Evolutionary conservation across 1,284 basidiomycete species (phyloP).

Genomic region (Caloboletus inedulis): DNA sequence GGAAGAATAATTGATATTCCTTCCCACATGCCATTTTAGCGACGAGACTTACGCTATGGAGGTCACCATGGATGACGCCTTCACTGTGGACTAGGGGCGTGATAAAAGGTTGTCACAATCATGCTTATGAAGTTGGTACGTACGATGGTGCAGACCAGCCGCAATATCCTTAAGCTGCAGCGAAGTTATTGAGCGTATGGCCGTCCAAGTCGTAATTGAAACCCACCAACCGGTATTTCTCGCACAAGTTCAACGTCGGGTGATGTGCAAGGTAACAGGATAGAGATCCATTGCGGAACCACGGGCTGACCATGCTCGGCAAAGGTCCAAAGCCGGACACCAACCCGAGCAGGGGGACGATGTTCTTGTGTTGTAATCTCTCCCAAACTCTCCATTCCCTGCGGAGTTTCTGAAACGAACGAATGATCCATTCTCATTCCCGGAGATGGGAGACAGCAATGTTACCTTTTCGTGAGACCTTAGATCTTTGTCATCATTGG

Average conservation of each 20-base stretch:
- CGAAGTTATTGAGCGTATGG: not conserved
- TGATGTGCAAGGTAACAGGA: slow-evolving; percentile 13
- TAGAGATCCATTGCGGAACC: slow-evolving; percentile 30
- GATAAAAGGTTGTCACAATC: not conserved
- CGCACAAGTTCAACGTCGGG: not conserved
- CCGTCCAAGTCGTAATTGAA: not conserved
- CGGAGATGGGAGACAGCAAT: not conserved
- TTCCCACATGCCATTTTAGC: not conserved
- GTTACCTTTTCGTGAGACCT: slow-evolving; percentile 17
- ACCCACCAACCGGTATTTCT: slow-evolving; percentile 21
- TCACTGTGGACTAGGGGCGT: slow-evolving; percentile 20
- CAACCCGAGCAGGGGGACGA: slow-evolving; percentile 30
- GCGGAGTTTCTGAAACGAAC: slow-evolving; percentile 21
- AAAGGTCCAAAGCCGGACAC: slow-evolving; percentile 21
- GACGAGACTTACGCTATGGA: slow-evolving; percentile 25
- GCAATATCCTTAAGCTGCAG: slow-evolving; percentile 26
- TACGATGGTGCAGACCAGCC: slow-evolving; percentile 29
- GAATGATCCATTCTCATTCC: not conserved
- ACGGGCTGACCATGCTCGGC: slow-evolving; percentile 28
- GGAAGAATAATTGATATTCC: not conserved
- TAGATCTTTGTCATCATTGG: not conserved
- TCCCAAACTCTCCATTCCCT: slow-evolving; percentile 30
- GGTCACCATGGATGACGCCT: slow-evolving; percentile 26
- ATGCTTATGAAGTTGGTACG: slow-evolving; percentile 1
- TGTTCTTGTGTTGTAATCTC: slow-evolving; percentile 21